A percentile compares a stretch with the other conserved stretches of the same genome.
Evolutionary conservation across 208 protist species (phyloP).

Genomic region (Acanthamoeba rhysodes): DNA sequence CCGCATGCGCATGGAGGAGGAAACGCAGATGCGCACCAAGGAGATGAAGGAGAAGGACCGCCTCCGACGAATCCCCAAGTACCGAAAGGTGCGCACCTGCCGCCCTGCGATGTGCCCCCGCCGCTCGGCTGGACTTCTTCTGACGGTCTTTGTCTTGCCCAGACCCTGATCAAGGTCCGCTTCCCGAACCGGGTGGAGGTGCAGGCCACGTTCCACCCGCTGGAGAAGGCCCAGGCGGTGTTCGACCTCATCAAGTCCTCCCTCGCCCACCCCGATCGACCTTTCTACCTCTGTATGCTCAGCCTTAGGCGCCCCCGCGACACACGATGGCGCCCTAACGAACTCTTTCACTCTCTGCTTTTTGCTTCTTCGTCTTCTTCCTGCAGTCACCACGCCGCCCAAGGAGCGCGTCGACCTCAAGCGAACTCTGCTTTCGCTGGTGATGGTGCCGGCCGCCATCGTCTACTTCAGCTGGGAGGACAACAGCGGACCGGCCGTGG

Average conservation of each 20-base stretch:
- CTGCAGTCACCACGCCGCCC: slow-evolving; percentile 51
- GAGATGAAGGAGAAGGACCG: slow-evolving; percentile 58
- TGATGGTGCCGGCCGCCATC: slow-evolving; percentile 63
- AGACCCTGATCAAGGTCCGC: slow-evolving; percentile 61
- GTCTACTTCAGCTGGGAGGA: slow-evolving; percentile 62
- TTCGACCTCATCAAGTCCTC: slow-evolving; percentile 2
- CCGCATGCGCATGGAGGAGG: slow-evolving; percentile 32
- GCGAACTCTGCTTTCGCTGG: slow-evolving; percentile 1
- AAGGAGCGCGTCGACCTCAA: slow-evolving; percentile 40
- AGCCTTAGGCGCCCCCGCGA: not conserved
- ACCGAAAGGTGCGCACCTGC: not conserved
- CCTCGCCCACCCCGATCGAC: slow-evolving; percentile 16
- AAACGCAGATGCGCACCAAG: not conserved
- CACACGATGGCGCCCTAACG: not conserved
- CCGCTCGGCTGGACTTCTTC: not conserved
- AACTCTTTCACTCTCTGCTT: not conserved
- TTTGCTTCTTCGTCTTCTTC: not conserved
- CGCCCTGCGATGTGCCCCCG: not conserved
- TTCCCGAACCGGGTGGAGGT: slow-evolving; percentile 67
- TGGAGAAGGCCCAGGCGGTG: slow-evolving; percentile 25
- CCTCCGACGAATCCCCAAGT: slow-evolving; percentile 25
- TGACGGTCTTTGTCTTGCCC: not conserved
- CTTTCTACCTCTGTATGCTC: slow-evolving; percentile 53
- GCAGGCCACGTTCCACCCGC: slow-evolving; percentile 60
- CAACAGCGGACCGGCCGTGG: slow-evolving; percentile 6